These are phyloP conservation scores for Penicillium verrucosum DNA, from an alignment of 2,329 filamentous ascomycete species.

Conservation along the genomic window DNA sequence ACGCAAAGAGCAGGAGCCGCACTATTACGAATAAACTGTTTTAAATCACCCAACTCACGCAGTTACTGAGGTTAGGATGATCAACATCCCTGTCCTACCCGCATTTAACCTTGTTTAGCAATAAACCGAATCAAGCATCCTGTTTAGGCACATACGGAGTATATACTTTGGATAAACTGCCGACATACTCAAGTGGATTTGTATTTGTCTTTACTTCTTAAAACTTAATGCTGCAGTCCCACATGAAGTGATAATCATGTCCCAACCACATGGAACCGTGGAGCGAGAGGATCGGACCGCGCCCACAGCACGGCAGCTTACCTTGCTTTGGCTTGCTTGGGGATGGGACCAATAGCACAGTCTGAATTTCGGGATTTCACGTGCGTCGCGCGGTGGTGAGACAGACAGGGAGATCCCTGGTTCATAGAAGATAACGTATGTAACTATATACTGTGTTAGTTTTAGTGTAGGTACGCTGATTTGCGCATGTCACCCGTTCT, in stretches of 20 bases:
- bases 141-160: neutral
- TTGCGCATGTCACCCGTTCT: neutral
- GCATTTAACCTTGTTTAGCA: neutral
- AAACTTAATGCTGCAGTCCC: neutral
- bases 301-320: neutral
- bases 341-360: neutral
- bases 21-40: neutral
- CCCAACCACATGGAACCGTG: slow-evolving; percentile 1
- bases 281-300: slow-evolving; percentile 3
- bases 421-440: neutral
- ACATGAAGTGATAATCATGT: neutral
- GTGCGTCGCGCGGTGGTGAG: neutral
- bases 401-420: neutral
- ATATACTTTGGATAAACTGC: neutral
- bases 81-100: neutral
- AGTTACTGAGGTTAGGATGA: neutral
- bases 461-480: neutral
- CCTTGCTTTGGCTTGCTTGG: neutral
- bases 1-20: neutral
- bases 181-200: neutral
- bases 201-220: neutral
- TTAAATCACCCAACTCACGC: neutral
- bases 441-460: neutral
- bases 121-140: neutral
- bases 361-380: neutral